phyloP scores from a whole-genome alignment of 1,284 basidiomycete species.

The Phellopilus nigrolimitatus region DNA sequence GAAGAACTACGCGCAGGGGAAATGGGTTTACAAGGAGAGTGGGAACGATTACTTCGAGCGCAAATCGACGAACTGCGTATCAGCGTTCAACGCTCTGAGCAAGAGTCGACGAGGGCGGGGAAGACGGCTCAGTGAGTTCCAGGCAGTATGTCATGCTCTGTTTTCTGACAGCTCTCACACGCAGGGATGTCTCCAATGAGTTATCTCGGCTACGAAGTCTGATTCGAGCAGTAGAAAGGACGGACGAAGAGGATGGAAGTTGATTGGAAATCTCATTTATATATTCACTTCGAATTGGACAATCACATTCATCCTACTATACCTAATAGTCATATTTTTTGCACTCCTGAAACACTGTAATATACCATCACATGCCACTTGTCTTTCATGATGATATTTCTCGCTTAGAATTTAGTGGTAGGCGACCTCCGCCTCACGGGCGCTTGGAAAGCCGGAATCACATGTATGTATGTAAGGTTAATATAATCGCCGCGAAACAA shows the following conservation, averaged over 20 bases:
- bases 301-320: no score
- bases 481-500: no score
- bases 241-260: slow-evolving; percentile 4
- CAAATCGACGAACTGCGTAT: slow-evolving; percentile 39
- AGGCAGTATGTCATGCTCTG: not conserved
- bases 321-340: no score
- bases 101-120: slow-evolving; percentile 50
- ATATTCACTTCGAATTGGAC: not conserved
- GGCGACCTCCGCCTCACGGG: no score
- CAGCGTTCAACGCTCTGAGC: slow-evolving; percentile 49
- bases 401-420: no score
- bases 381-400: no score
- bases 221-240: slow-evolving; percentile 45
- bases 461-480: no score
- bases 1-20: slow-evolving; percentile 39
- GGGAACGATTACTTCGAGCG: slow-evolving; percentile 30
- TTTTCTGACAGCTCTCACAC: not conserved
- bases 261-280: not conserved
- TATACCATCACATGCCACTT: no score
- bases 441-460: no score
- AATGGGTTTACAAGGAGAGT: slow-evolving; percentile 40
- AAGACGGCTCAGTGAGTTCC: slow-evolving; percentile 56
- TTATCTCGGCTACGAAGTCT: slow-evolving; percentile 62
- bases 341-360: no score
- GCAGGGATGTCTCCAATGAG: slow-evolving; percentile 53